phyloP scores from a whole-genome alignment of 108 stramenopile genomes.

The Hondaea fermentalgiana region DNA sequence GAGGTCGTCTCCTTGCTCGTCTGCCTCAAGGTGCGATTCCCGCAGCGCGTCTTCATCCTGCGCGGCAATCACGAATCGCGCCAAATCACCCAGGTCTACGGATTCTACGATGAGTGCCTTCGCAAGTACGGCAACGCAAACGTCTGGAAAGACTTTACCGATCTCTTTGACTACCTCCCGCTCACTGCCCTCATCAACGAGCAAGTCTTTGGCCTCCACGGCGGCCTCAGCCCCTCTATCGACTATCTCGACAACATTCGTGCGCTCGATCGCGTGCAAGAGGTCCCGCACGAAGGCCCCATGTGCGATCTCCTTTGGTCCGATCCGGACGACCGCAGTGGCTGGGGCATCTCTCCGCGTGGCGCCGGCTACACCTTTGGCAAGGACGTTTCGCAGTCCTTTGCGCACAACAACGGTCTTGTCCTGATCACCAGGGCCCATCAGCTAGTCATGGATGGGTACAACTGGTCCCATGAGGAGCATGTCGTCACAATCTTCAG shows the following conservation, averaged over 20 bases:
- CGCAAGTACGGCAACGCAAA: constrained; percentile 93
- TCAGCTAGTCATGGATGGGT: constrained; percentile 94
- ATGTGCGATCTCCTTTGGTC: constrained; percentile 99
- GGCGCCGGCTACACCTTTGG: constrained; percentile 92
- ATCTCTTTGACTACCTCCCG: constrained; percentile 88
- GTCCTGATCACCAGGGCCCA: constrained; percentile 82
- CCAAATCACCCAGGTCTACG: constrained; percentile 95
- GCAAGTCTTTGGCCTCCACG: constrained; percentile 84
- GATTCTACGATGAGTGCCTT: constrained; percentile 97
- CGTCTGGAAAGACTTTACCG: constrained; percentile 96
- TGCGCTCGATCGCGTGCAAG: constrained; percentile 90
- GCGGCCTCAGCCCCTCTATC: constrained; percentile 81
- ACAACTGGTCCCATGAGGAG: constrained; percentile 48
- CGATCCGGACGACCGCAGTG: constrained; percentile 92
- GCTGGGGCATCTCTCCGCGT: constrained; percentile 76
- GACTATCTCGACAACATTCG: constrained; percentile 82
- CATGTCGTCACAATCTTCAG: constrained; percentile 88
- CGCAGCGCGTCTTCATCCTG: constrained; percentile 81
- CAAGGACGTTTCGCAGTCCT: constrained; percentile 81
- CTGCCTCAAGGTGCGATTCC: constrained; percentile 86
- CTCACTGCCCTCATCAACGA: constrained; percentile 86
- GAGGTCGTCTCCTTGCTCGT: constrained; percentile 88
- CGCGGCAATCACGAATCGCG: constrained; percentile 83
- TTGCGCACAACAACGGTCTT: constrained; percentile 79
- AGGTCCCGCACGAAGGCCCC: constrained; percentile 98